phyloP scores from a whole-genome alignment of 371 early-diverging fungal genomes.

The Apophysomyces elegans region DNA sequence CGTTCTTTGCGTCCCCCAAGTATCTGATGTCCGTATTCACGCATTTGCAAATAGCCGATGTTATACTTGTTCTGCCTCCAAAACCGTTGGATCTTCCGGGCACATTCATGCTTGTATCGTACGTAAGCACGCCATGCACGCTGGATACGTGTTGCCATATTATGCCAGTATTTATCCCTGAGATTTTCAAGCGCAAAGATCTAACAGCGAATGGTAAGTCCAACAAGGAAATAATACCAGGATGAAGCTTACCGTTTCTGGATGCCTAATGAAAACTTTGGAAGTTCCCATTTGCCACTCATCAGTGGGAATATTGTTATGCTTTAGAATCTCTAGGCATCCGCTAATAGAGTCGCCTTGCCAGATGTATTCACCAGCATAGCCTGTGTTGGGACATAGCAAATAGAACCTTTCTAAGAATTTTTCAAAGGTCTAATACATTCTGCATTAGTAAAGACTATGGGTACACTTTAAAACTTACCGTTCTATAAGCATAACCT shows the following conservation, averaged over 20 bases:
- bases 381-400: conserved; percentile 79
- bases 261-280: conserved; percentile 94
- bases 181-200: conserved; percentile 92
- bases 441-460: background rate
- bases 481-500: conserved; percentile 88
- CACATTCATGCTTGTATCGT: conserved; percentile 73
- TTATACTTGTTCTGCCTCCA: conserved; percentile 91
- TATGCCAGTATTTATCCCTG: conserved; percentile 96
- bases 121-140: conserved; percentile 87
- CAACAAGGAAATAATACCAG: background rate
- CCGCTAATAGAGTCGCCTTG: conserved; percentile 76
- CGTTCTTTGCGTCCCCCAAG: conserved; percentile 90
- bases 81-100: conserved; percentile 78
- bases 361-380: conserved; percentile 90
- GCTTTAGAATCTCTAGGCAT: conserved; percentile 80
- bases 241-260: conserved; percentile 73
- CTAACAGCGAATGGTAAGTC: conserved; percentile 16
- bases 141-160: conserved; percentile 95
- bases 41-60: conserved; percentile 87
- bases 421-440: conserved; percentile 44
- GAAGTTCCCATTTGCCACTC: conserved; percentile 97
- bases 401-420: conserved; percentile 70
- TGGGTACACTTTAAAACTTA: conserved; percentile 16
- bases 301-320: conserved; percentile 81
- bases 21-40: conserved; percentile 93